Conservation (phyloP, 805 yeast genomes). For the Starmerella bombicola region DNA sequence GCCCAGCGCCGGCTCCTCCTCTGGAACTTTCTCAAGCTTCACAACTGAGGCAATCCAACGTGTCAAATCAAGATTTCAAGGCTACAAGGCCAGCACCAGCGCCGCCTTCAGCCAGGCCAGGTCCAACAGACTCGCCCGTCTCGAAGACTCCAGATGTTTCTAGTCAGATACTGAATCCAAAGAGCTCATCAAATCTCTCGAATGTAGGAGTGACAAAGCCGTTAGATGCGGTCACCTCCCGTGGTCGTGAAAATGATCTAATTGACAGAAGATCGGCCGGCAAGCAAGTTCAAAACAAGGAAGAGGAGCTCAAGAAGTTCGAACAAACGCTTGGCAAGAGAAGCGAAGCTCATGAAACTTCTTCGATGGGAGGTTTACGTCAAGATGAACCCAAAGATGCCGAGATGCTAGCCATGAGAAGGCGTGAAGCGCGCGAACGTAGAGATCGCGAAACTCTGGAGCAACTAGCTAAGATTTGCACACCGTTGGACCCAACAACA, state of each 20-base stretch:
- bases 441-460: constrained; percentile 60
- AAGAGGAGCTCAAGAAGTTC: constrained; percentile 21
- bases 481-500: constrained; percentile 70
- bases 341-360: not conserved
- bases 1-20: constrained; percentile 36
- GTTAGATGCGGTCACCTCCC: not conserved
- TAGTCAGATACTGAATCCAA: not conserved
- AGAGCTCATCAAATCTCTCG: not conserved
- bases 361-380: not conserved
- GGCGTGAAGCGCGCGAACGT: constrained; percentile 66
- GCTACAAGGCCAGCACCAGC: constrained; percentile 9
- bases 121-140: not conserved
- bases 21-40: constrained; percentile 31
- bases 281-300: constrained; percentile 19
- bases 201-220: not conserved
- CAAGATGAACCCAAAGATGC: not conserved
- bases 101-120: not conserved
- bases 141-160: too few relatives aligned
- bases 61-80: constrained; percentile 4
- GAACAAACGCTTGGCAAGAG: constrained; percentile 11
- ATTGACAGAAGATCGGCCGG: constrained; percentile 10
- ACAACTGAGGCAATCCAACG: too few relatives aligned
- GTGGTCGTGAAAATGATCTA: not conserved
- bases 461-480: constrained; percentile 62
- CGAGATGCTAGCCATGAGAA: constrained; percentile 25